Base-by-base conservation (phyloP, 108 stramenopile genomes). In the Cyclotella baltica region DNA sequence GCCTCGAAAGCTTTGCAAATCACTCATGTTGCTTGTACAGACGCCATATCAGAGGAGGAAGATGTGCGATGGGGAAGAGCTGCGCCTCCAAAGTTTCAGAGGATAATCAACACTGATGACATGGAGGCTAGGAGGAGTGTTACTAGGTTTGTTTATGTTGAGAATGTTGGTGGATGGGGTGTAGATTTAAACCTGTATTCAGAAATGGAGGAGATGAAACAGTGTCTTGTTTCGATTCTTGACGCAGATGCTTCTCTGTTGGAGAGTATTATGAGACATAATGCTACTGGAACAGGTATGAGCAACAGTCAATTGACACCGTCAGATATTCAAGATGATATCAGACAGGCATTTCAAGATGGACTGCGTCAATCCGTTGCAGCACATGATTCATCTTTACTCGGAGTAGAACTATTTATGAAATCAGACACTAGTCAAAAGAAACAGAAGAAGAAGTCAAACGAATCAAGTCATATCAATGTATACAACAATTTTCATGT, bases 71-170 rank as follows among this genome's bases (percentile, higher is more conserved):
- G 92, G 94, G 63, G 74, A 5, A 78, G 90, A 48, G 90, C 94
- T 23, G 88, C 87, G 64, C 91, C 92, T 37, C 94, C 94, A n/a
- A 93, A 92, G 57, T 95, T 95, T 72, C 87, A 91, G 22, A 53
- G 92, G 10, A 70, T 92, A 13, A 70, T 88, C 22, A 71, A 73
- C 15, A 66, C 43, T 5, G 66, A 67, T 9, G 62, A 70, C 46
- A 56, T 87, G 35, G 77, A 88, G 58, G 55, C 73, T 36, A 83
- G 88, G 56, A 69, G 93, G 31, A 29, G 30, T 10, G 27, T 40
- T 11, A 88, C 92, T 11, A 82, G 94, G 19, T 95, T 90, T 82
- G 88, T 95, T 4, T 91, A 84, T 43, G 33, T 95, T 15, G 86
- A 87, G 30, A 88, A 51, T 56, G 69, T 38, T 16, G 1, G 18